Percentiles rank a stretch among this genome's conserved stretches.
Evolutionary conservation across 805 yeast species (phyloP).

Genomic region (Hanseniaspora nectarophila): DNA sequence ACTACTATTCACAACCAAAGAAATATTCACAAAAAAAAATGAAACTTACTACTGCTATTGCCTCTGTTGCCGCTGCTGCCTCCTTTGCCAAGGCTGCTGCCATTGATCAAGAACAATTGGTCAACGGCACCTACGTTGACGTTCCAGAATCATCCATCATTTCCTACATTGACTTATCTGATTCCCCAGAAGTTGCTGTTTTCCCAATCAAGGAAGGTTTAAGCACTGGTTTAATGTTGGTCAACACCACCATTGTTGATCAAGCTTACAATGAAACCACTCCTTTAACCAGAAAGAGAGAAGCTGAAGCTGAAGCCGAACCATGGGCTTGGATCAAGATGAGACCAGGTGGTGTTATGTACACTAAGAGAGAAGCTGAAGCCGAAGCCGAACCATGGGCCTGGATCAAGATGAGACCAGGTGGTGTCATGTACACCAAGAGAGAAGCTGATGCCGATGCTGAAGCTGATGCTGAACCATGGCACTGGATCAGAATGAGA

Average conservation of each 20-base stretch:
- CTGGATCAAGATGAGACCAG: conserved; percentile 22
- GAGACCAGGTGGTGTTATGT: conserved; percentile 23
- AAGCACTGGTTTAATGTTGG: conserved; percentile 23
- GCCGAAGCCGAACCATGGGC: conserved; percentile 24
- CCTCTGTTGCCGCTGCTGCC: conserved; percentile 1
- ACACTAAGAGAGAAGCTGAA: conserved; percentile 19
- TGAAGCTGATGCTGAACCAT: conserved; percentile 24
- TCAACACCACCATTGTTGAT: conserved; percentile 26
- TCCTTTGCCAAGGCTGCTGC: conserved; percentile 19
- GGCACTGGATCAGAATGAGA: conserved; percentile 16
- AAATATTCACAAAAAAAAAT: conserved; percentile 5
- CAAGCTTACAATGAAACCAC: conserved; percentile 19
- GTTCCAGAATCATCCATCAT: conserved; percentile 27
- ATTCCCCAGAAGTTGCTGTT: conserved; percentile 23
- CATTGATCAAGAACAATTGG: conserved; percentile 16
- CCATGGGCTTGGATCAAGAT: conserved; percentile 26
- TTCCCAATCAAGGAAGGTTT: conserved; percentile 25
- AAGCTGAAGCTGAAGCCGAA: conserved; percentile 20
- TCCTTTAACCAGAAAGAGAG: conserved; percentile 19
- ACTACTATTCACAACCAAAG: background rate
- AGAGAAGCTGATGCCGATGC: conserved; percentile 16
- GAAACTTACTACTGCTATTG: conserved; percentile 11
- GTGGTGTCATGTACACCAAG: conserved; percentile 22
- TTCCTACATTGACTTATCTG: conserved; percentile 25
- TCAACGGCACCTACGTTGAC: conserved; percentile 12